These are phyloP conservation scores for Flaveria ramosissima DNA, from an alignment of 129 eudicot genomes.

Conservation along the genomic window DNA sequence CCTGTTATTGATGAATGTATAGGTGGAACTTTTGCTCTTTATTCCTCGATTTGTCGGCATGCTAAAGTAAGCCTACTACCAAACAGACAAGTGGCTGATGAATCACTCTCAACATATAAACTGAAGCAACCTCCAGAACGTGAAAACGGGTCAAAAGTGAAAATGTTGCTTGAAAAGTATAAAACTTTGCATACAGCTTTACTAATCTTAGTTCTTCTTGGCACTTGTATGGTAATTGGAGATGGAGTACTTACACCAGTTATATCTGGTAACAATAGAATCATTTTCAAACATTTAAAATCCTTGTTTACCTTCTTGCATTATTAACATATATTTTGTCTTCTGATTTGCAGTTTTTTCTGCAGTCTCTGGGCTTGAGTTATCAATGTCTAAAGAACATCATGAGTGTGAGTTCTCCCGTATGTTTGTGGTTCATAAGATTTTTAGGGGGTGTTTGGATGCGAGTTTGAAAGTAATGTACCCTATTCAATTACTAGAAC, in stretches of 20 bases:
- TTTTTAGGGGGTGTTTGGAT: background rate
- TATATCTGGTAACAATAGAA: constrained; percentile 57
- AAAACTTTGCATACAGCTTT: constrained; percentile 74
- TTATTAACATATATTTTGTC: constrained; percentile 6
- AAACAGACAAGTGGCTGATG: constrained; percentile 70
- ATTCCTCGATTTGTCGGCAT: constrained; percentile 82
- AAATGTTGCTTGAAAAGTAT: constrained; percentile 66
- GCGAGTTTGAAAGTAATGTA: background rate
- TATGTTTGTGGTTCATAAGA: constrained; percentile 19
- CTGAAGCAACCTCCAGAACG: constrained; percentile 66
- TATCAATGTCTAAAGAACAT: constrained; percentile 71
- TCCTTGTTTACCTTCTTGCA: constrained; percentile 5
- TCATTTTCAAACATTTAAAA: background rate
- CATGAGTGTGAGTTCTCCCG: constrained; percentile 62
- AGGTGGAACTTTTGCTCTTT: constrained; percentile 91
- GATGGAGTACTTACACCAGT: constrained; percentile 86
- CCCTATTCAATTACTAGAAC: background rate
- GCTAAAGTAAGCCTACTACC: constrained; percentile 83
- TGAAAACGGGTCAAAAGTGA: constrained; percentile 54
- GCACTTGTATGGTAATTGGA: constrained; percentile 89
- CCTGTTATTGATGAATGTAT: constrained; percentile 21
- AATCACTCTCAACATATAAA: constrained; percentile 67
- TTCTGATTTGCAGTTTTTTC: constrained; percentile 60
- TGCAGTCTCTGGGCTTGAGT: constrained; percentile 87
- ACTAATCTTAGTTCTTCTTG: constrained; percentile 74